phyloP scores from a whole-genome alignment of 1,139 yeast genomes.

The Zygosaccharomyces pseudobailii region DNA sequence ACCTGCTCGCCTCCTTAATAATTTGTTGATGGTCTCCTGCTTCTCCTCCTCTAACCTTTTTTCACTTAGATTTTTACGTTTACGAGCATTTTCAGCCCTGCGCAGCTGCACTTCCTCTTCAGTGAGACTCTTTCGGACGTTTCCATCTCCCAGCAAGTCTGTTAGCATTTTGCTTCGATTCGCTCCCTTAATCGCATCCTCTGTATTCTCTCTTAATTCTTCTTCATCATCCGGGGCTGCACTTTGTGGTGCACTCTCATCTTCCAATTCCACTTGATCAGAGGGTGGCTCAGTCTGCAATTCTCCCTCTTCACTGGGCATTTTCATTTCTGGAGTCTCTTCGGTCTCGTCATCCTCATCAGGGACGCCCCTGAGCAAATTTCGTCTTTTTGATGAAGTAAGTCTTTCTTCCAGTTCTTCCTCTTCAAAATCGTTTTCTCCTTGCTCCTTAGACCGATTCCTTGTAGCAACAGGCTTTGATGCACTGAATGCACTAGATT shows the following conservation, averaged over 20 bases:
- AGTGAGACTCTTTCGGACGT: constrained; percentile 41
- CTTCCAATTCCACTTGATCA: constrained; percentile 17
- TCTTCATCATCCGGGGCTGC: constrained; percentile 15
- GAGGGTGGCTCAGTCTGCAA: constrained; percentile 10
- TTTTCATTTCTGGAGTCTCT: constrained; percentile 12
- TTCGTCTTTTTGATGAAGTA: constrained; percentile 8
- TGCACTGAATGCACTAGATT: background rate
- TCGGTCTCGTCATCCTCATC: constrained; percentile 13
- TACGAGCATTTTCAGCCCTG: constrained; percentile 83
- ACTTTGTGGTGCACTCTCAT: constrained; percentile 9
- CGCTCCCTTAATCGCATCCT: constrained; percentile 7
- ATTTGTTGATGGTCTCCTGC: constrained; percentile 79
- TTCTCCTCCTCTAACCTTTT: constrained; percentile 88
- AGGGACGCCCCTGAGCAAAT: constrained; percentile 6
- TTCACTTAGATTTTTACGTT: constrained; percentile 79
- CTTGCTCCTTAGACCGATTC: constrained; percentile 2
- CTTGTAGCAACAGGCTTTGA: background rate
- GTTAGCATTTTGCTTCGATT: constrained; percentile 27
- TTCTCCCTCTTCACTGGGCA: constrained; percentile 10
- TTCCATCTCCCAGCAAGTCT: constrained; percentile 28
- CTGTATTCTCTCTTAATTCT: constrained; percentile 13
- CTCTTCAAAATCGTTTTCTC: constrained; percentile 5
- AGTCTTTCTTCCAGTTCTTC: constrained; percentile 2
- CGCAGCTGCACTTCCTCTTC: constrained; percentile 81
- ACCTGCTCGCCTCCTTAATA: constrained; percentile 76